These are phyloP conservation scores for Lipomyces lipofer DNA, from an alignment of 805 yeast species.

Conservation along the genomic window DNA sequence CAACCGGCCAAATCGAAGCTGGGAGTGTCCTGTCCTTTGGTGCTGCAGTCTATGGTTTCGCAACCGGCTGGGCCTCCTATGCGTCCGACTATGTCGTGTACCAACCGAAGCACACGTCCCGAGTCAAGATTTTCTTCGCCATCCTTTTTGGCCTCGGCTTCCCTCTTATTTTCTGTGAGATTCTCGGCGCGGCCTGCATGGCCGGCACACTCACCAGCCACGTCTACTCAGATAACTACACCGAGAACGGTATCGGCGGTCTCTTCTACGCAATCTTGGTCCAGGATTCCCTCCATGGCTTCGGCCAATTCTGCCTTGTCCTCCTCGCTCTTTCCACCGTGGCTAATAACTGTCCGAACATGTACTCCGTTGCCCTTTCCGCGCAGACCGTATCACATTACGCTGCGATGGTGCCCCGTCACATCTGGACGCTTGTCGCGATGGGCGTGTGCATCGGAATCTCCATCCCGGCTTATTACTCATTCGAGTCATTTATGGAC, in stretches of 20 bases:
- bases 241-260: constrained; percentile 71
- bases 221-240: constrained; percentile 53
- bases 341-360: constrained; percentile 89
- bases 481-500: constrained; percentile 69
- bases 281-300: constrained; percentile 75
- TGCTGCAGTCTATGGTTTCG: constrained; percentile 80
- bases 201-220: constrained; percentile 57
- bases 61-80: constrained; percentile 91
- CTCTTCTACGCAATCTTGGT: constrained; percentile 76
- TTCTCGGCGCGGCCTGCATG: constrained; percentile 83
- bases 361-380: constrained; percentile 84
- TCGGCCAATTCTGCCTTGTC: constrained; percentile 88
- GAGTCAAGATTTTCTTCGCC: constrained; percentile 59
- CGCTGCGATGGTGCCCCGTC: constrained; percentile 74
- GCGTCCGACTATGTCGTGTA: constrained; percentile 91
- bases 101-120: constrained; percentile 66
- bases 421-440: constrained; percentile 75
- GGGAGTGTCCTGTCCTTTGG: constrained; percentile 79
- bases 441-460: constrained; percentile 77
- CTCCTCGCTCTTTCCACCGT: constrained; percentile 80
- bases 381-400: constrained; percentile 82
- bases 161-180: constrained; percentile 72
- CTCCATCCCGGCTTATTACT: constrained; percentile 83
- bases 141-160: constrained; percentile 62
- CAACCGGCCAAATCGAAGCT: constrained; percentile 65